Base-by-base conservation (phyloP, 257 asterid genomes). In the Salvia splendens region DNA sequence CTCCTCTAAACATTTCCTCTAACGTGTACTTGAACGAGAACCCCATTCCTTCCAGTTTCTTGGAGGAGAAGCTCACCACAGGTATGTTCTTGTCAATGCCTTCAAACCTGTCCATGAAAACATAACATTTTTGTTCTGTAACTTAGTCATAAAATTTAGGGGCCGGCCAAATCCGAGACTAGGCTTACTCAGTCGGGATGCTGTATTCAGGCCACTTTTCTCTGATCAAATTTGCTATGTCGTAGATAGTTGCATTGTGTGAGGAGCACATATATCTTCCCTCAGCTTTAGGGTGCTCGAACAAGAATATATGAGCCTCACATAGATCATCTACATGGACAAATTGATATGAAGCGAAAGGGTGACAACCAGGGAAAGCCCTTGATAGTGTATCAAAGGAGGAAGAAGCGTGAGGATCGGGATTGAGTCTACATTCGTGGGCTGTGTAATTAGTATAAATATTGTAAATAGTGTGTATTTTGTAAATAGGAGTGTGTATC, bases 241-340 rank as follows among this genome's bases (percentile, higher is more conserved):
- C 87, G 24, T 90, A 76, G 62, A 93, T 87, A 58, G 96, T 89
- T 56, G 87, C 86, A 66, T 93, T 85, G 68, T 90, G 74, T 53
- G 96, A 85, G 9, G 99, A 88, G 81, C 99, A 90, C 51, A 93
- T 84, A 83, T 78, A 88, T 85, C 97, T 83, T 73, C 95, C 99
- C 52, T 79, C 80, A 58, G 85, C 89, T 36, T 56, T 80, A n/a
- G 95, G 96, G 55, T 85, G 75, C 85, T 93, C 99, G 41, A 77
- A 88, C 83, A 93, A 79, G 92, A 88, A 85, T 74, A 90, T 90
- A 52, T 90, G 92, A 46, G 96, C 95, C 82, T 84, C 91, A n/a
- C 95, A 83, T 1, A 90, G 81, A 76, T 93, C 97, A 67, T 88
- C 99, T 9, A 87, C 70, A 77, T 90, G 99, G 77, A 90, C 99